Percentiles rank a stretch among this genome's conserved stretches.
Evolutionary conservation across 306 rosid species (phyloP).

Genomic region (Aeschynomene evenia): DNA sequence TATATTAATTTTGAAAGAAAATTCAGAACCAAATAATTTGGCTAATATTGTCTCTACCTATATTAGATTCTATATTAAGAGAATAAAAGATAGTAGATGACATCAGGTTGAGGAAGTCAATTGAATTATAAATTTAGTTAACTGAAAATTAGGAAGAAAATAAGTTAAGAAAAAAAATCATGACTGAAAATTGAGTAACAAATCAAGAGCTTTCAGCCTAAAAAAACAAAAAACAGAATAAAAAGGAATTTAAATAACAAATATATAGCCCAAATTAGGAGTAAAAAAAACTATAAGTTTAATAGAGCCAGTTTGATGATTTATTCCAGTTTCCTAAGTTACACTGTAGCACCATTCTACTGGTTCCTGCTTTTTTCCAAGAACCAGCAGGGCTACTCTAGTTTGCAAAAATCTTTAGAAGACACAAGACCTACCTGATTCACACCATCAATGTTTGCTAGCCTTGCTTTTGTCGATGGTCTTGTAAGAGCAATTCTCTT

Average conservation of each 20-base stretch:
- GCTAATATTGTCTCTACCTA: not conserved
- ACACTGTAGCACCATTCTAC: slow-evolving; percentile 1
- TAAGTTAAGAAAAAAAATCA: not conserved
- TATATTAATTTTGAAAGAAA: not conserved
- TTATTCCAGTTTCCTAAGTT: not conserved
- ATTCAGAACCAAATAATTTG: not conserved
- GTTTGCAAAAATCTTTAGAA: slow-evolving; percentile 14
- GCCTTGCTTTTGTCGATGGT: slow-evolving; percentile 88
- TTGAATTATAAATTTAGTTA: not conserved
- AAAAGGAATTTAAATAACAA: slow-evolving; percentile 2
- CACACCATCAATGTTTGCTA: slow-evolving; percentile 86
- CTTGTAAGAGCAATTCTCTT: slow-evolving; percentile 69
- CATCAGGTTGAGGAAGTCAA: not conserved
- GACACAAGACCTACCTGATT: slow-evolving; percentile 65
- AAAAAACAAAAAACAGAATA: not conserved
- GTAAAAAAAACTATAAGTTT: not conserved
- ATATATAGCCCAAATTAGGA: not conserved
- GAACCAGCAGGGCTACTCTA: slow-evolving; percentile 6
- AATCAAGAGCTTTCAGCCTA: not conserved
- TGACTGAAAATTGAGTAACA: not conserved
- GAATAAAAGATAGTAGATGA: not conserved
- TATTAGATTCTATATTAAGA: not conserved
- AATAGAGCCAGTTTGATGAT: slow-evolving; percentile 19
- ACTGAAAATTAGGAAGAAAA: slow-evolving; percentile 3
- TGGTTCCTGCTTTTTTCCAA: not conserved